A percentile compares a stretch with the other conserved stretches of the same genome.
These are phyloP conservation scores for Leptographium lundbergii DNA, from an alignment of 2,329 filamentous ascomycete species.

Conservation along the genomic window DNA sequence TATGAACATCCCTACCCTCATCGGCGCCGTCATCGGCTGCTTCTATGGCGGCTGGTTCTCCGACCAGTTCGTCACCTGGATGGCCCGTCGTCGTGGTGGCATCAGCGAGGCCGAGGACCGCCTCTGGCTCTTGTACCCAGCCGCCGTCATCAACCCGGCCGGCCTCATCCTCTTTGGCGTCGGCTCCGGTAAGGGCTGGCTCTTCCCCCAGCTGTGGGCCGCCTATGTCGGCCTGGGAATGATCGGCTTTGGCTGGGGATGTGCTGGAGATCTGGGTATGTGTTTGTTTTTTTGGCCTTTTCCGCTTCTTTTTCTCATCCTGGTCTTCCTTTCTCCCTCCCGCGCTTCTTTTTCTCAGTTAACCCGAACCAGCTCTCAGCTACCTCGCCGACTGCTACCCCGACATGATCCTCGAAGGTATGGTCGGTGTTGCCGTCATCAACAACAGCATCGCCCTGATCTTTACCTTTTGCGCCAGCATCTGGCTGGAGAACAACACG, in stretches of 20 bases:
- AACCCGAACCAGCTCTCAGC: neutral
- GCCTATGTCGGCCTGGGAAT: neutral
- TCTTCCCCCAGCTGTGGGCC: conserved; percentile 1
- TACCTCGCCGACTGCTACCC: conserved; percentile 5
- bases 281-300: neutral
- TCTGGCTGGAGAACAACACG: conserved; percentile 1
- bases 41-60: conserved; percentile 3
- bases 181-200: conserved; percentile 1
- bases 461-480: conserved; percentile 2
- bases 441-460: conserved; percentile 5
- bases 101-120: conserved; percentile 4
- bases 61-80: neutral
- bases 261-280: conserved; percentile 2
- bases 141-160: neutral
- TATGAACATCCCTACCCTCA: conserved; percentile 5
- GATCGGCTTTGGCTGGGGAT: conserved; percentile 4
- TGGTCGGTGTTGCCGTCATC: conserved; percentile 4
- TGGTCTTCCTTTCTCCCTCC: neutral
- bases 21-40: conserved; percentile 3
- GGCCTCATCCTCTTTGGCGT: conserved; percentile 3
- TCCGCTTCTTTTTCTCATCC: neutral
- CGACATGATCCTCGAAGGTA: conserved; percentile 4
- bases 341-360: too few species aligned
- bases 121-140: conserved; percentile 4
- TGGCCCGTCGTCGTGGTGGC: conserved; percentile 2